Base-by-base conservation (phyloP, 2,329 filamentous ascomycete genomes). In the Aspergillus fumigatiaffinis region DNA sequence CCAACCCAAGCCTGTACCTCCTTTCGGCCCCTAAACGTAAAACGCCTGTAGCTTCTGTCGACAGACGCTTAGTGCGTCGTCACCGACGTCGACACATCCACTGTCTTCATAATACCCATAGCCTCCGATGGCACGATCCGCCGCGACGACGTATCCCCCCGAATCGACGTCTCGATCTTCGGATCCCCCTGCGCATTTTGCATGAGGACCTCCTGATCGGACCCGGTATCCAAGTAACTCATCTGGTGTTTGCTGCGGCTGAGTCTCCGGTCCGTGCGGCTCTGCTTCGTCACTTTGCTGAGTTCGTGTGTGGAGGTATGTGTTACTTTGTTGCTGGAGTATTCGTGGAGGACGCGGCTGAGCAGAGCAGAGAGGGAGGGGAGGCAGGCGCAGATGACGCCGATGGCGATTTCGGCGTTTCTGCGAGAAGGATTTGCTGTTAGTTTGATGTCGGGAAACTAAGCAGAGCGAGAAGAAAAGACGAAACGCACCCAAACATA, bases 361-460 rank as follows among this genome's bases (percentile, higher is more conserved):
- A 72, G 53, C 25, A 76, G 61, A 6, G 71, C 69, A 0, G 73
- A 73, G 51, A 76, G 66, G 9, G 73, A 69, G 4, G 74, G 74
- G 6, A 77, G 70, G 42, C 73, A 77, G 38, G 73, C 73, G 58
- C 73, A 76, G 42, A 77, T 71, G 29, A 77, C 73, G 10, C 72
- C 74, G 44, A 76, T 70, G 49, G 74, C 72, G 52, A 74, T 64
- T 60, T 77, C 75, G 54, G 74, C 73, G 7, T 76, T 74, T 17
- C 71, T 71, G 50, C 60, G 55, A 52, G 47, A 32, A 60, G 57
- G n/a, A 59, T 3, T 17, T 59, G 21, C 70, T 58, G 72, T 69
- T n/a, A 61, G 60, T 25, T 67, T 21, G 29, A 1, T 10, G 42
- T 41, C 49, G 6, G 42, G 42, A 21, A 21, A 21, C 21, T 3